Evolutionary conservation across 306 rosid species (phyloP).

Genomic region (Malus domestica): ASM211411v1 NC_041800.1:29527233-29527732

Average conservation of each 20-base stretch:
- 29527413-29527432: conserved; percentile 56
- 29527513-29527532: neutral
- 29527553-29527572: neutral
- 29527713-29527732: neutral
- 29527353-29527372: conserved; percentile 66
- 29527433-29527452: conserved; percentile 54
- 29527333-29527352: conserved; percentile 72
- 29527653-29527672: neutral
- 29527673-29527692: neutral
- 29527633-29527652: neutral
- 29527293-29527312: conserved; percentile 31
- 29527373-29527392: conserved; percentile 53
- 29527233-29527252: conserved; percentile 55
- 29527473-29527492: conserved; percentile 16
- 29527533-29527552: neutral
- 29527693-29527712: neutral
- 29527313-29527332: conserved; percentile 38
- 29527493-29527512: conserved; percentile 1
- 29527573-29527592: neutral
- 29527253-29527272: conserved; percentile 49
- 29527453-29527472: conserved; percentile 35
- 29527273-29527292: conserved; percentile 29
- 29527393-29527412: conserved; percentile 50
- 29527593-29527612: neutral
- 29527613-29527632: neutral